Conservation (phyloP, 768 basidiomycete species). For the Cystofilobasidium capitatum region DNA sequence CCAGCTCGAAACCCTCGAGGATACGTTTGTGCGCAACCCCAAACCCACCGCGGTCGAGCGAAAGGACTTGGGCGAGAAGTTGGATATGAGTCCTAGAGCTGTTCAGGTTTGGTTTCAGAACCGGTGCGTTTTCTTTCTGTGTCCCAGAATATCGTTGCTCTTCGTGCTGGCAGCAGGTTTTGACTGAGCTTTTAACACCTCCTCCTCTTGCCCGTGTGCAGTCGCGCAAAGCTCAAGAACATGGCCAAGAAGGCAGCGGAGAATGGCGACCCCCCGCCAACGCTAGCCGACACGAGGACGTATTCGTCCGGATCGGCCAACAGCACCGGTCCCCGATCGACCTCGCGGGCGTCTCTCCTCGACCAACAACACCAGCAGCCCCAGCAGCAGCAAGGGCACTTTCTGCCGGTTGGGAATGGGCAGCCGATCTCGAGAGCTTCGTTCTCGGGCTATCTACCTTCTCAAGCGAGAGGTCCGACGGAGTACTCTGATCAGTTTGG, state of each 20-base stretch:
- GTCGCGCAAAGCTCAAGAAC: conserved; percentile 76
- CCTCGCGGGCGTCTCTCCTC: background rate
- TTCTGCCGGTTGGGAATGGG: no score
- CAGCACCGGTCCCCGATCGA: background rate
- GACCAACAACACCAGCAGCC: background rate
- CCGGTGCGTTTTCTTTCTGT: conserved; percentile 45
- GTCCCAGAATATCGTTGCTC: conserved; percentile 21
- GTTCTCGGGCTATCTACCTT: no score
- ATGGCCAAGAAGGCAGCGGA: conserved; percentile 46
- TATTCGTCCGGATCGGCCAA: background rate
- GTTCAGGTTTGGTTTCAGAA: conserved; percentile 92
- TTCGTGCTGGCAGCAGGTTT: background rate
- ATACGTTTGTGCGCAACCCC: conserved; percentile 73
- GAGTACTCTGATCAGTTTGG: no score
- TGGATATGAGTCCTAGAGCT: conserved; percentile 87
- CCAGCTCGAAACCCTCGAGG: conserved; percentile 83
- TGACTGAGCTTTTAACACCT: no score
- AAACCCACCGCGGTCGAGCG: conserved; percentile 72
- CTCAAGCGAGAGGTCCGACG: no score
- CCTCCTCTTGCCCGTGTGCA: conserved; percentile 32
- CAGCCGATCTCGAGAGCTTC: no score
- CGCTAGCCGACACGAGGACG: background rate
- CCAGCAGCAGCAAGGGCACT: background rate
- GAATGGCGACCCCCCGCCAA: background rate
- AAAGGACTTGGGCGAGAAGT: conserved; percentile 66